Evolutionary conservation across 1,139 yeast species (phyloP).

Genomic region (Blastobotrys serpentis): DNA sequence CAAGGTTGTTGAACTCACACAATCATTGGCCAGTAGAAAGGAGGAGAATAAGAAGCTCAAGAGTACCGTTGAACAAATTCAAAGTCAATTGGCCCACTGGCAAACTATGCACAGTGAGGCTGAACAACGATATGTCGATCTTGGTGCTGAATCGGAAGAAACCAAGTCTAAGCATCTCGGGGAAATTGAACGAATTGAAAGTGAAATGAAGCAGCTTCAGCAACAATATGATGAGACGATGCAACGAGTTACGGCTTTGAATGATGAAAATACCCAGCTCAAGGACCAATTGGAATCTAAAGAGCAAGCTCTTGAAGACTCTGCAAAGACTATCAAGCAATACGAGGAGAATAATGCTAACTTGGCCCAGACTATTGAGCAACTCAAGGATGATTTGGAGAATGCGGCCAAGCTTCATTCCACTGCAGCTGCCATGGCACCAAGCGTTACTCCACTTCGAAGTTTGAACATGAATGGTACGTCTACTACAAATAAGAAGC

Average conservation of each 20-base stretch:
- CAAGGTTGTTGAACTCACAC: conserved; percentile 92
- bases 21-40: conserved; percentile 70
- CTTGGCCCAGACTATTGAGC: conserved; percentile 64
- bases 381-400: conserved; percentile 65
- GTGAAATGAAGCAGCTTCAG: conserved; percentile 51
- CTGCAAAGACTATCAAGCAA: conserved; percentile 32
- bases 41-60: conserved; percentile 76
- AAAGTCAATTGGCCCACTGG: conserved; percentile 37
- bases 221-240: conserved; percentile 62
- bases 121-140: conserved; percentile 31
- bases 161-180: conserved; percentile 56
- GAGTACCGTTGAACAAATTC: conserved; percentile 56
- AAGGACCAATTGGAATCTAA: conserved; percentile 56
- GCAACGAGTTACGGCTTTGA: conserved; percentile 59
- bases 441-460: conserved; percentile 29
- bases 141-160: conserved; percentile 53
- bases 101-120: conserved; percentile 36
- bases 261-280: conserved; percentile 62
- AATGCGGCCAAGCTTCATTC: conserved; percentile 40
- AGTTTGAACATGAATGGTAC: conserved; percentile 24
- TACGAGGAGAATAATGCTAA: conserved; percentile 34
- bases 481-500: conserved; percentile 30
- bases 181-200: conserved; percentile 46
- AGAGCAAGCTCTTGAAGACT: conserved; percentile 52
- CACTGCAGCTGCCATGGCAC: conserved; percentile 34